Conservation (phyloP, 2,329 filamentous ascomycete species). For the Didymella glomerata region DNA sequence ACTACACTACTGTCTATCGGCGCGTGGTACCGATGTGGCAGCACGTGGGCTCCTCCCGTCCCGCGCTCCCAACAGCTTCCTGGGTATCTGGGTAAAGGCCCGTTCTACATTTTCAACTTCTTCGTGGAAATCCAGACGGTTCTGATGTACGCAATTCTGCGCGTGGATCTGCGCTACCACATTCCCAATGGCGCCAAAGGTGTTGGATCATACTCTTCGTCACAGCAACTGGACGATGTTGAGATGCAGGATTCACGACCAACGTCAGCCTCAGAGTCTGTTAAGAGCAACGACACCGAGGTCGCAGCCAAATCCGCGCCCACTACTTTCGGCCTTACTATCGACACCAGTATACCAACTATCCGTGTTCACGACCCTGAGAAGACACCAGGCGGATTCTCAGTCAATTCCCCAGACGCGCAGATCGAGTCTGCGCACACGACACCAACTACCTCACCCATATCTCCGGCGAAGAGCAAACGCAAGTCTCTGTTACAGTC, state of each 20-base stretch:
- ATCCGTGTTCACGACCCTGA: constrained; percentile 15
- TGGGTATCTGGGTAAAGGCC: constrained; percentile 74
- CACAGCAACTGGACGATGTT: constrained; percentile 22
- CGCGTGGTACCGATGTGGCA: constrained; percentile 72
- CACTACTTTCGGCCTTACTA: constrained; percentile 11
- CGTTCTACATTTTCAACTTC: constrained; percentile 85
- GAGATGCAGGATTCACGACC: constrained; percentile 32
- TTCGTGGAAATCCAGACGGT: constrained; percentile 75
- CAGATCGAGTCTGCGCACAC: constrained; percentile 6
- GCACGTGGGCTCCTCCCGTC: constrained; percentile 60
- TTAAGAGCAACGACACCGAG: neutral
- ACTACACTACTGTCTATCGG: constrained; percentile 70
- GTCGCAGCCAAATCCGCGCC: neutral
- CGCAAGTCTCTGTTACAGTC: constrained; percentile 14
- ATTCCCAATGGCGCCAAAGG: constrained; percentile 74
- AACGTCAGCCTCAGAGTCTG: constrained; percentile 17
- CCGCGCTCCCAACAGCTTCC: constrained; percentile 63
- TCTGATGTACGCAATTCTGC: constrained; percentile 68
- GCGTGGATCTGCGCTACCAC: constrained; percentile 79
- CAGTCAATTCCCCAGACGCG: constrained; percentile 6
- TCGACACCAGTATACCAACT: constrained; percentile 15
- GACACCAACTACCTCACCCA: constrained; percentile 12
- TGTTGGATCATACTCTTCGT: constrained; percentile 41
- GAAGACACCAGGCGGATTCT: constrained; percentile 16
- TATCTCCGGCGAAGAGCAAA: constrained; percentile 11